Evolutionary conservation across 331 rosid species (phyloP).

Genomic region (Pyracantha coccinea): DNA sequence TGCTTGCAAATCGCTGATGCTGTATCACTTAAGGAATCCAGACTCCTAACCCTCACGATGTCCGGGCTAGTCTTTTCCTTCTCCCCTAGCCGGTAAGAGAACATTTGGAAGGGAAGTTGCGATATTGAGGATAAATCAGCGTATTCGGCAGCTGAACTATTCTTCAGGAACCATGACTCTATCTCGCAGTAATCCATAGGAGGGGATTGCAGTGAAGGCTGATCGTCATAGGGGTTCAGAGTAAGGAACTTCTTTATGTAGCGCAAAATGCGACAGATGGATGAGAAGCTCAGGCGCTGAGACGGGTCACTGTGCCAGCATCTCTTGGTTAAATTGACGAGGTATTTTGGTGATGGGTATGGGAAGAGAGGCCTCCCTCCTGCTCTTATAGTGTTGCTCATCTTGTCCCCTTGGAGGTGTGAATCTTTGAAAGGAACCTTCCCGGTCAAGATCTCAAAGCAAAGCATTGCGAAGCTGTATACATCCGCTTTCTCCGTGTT

Average conservation of each 20-base stretch:
- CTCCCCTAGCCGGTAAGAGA: slow-evolving; percentile 56
- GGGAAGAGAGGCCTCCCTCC: slow-evolving; percentile 97
- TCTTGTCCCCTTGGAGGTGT: slow-evolving; percentile 72
- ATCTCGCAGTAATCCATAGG: slow-evolving; percentile 57
- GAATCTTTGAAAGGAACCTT: slow-evolving; percentile 77
- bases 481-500: slow-evolving; percentile 80
- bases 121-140: slow-evolving; percentile 27
- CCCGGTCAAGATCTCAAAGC: slow-evolving; percentile 81
- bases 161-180: slow-evolving; percentile 50
- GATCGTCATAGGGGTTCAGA: slow-evolving; percentile 44
- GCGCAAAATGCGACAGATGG: slow-evolving; percentile 74
- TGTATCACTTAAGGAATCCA: slow-evolving; percentile 27
- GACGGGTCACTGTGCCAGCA: slow-evolving; percentile 83
- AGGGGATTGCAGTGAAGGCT: slow-evolving; percentile 46
- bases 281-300: slow-evolving; percentile 74
- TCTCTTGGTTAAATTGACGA: slow-evolving; percentile 63
- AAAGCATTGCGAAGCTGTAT: slow-evolving; percentile 85
- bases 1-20: slow-evolving; percentile 12
- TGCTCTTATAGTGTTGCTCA: slow-evolving; percentile 49
- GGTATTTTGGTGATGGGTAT: slow-evolving; percentile 61
- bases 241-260: slow-evolving; percentile 67
- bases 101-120: slow-evolving; percentile 80
- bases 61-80: slow-evolving; percentile 39
- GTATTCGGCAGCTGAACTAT: slow-evolving; percentile 13
- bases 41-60: slow-evolving; percentile 14